Conservation (phyloP, 257 asterid genomes). For the Oldenlandia corymbosa region DNA sequence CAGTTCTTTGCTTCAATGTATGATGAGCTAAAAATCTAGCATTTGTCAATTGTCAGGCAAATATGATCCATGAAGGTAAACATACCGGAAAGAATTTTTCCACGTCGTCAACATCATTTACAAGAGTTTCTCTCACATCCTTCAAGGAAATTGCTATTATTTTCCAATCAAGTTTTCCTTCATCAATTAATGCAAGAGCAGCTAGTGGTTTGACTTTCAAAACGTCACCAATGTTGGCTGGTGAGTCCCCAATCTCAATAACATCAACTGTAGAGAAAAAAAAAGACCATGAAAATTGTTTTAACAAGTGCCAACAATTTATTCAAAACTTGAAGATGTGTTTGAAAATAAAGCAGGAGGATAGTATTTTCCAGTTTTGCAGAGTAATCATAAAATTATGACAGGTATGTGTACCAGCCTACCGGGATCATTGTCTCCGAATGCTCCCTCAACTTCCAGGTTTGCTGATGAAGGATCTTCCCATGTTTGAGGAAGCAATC, state of each 20-base stretch:
- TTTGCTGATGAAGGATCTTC: conserved; percentile 87
- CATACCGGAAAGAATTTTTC: conserved; percentile 94
- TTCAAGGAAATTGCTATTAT: conserved; percentile 87
- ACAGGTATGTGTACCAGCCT: neutral
- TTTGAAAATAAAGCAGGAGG: neutral
- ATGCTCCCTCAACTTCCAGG: conserved; percentile 90
- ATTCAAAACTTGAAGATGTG: neutral
- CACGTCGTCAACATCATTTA: conserved; percentile 77
- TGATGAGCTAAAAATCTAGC: too few relatives aligned
- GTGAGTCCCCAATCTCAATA: conserved; percentile 82
- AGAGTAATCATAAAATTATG: neutral
- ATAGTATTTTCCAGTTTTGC: conserved; percentile 9
- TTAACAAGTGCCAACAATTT: neutral
- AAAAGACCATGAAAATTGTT: neutral
- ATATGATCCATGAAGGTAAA: neutral
- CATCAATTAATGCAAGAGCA: conserved; percentile 95
- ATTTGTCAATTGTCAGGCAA: neutral
- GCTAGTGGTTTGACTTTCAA: conserved; percentile 90
- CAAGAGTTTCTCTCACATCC: conserved; percentile 90
- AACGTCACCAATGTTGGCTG: conserved; percentile 67
- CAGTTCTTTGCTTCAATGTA: neutral
- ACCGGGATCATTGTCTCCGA: conserved; percentile 99
- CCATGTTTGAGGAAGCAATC: conserved; percentile 99
- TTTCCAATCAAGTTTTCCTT: conserved; percentile 99
- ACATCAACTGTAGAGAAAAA: conserved; percentile 70